Base-by-base conservation (phyloP, 495 filamentous ascomycete genomes). In the Lentithecium fluviatile region DNA sequence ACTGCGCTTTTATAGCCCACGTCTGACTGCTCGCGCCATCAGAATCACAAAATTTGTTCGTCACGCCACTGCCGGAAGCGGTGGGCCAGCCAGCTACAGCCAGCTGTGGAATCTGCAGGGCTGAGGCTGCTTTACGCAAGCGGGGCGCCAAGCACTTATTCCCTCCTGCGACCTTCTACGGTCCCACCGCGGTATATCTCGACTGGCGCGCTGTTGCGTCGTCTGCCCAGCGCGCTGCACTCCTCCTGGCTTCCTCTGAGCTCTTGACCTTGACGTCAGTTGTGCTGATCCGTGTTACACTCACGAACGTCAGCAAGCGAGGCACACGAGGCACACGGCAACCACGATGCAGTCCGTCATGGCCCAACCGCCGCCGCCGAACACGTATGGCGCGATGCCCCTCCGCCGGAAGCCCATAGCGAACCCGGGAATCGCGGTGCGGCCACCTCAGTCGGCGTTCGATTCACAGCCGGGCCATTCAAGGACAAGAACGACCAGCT, bases 401-500 rank as follows among this genome's bases (percentile, higher is more conserved):
- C 8, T 60, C 13, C 62, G 54, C 56, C 49, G 62, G 29, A 65
- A 65, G 29, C 62, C 62, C 13, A 19, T 65, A 8, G 24, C 56
- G 1, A 42, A 48, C 19, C 62, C 62, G 11, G 51, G 52, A 11
- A 37, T 59, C 12, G 61, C 49, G 8, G 53, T 52, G n/a, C 61
- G 61, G 24, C 56, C 56, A 15, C 19, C 58, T n/a, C 59, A 61
- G 40, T 12, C 48, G n/a, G 42, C 43, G 25, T 50, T 53, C 40
- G 49, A 60, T 25, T 42, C 53, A n/a, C 23, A 56, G n/a, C 36
- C 34, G 21, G 53, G 52, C 42, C 67, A 69, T 49, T 58, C 51
- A 21, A 69, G 62, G 46, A 60, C 66, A 40, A 50, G 70, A 50
- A 66, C 69, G 19, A 67, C 69, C 6, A 70, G 69, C 36, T 69